Percentiles rank a stretch among this genome's conserved stretches.
Evolutionary conservation across 2,329 filamentous ascomycete species (phyloP).

Genomic region (Claviceps humidiphila): DNA sequence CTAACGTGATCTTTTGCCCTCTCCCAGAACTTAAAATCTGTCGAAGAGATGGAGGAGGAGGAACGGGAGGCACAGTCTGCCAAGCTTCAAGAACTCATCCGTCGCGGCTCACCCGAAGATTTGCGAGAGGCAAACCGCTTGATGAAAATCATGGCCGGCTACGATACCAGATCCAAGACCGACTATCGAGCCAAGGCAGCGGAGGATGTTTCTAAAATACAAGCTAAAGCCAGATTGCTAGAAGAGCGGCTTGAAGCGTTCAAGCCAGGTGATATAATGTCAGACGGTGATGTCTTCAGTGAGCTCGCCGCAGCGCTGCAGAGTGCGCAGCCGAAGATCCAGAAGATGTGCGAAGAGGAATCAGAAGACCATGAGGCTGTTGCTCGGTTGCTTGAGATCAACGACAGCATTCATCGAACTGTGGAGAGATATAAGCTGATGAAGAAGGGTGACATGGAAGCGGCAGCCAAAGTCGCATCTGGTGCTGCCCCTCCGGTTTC

Average conservation of each 20-base stretch:
- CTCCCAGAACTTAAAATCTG: conserved; percentile 75
- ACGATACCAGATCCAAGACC: conserved; percentile 87
- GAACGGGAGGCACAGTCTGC: conserved; percentile 89
- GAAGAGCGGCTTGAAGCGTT: conserved; percentile 88
- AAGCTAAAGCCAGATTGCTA: conserved; percentile 83
- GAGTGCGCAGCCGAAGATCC: conserved; percentile 94
- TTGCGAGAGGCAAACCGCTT: conserved; percentile 92
- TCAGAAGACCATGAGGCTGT: conserved; percentile 95
- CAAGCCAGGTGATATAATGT: conserved; percentile 66
- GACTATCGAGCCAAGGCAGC: conserved; percentile 97
- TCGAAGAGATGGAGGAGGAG: conserved; percentile 97
- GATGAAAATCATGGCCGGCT: conserved; percentile 99
- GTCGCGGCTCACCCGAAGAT: conserved; percentile 81
- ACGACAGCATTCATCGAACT: conserved; percentile 95
- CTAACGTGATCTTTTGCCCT: not conserved
- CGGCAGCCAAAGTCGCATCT: conserved; percentile 68
- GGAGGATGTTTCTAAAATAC: conserved; percentile 86
- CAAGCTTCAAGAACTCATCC: conserved; percentile 95
- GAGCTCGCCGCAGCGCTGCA: conserved; percentile 81
- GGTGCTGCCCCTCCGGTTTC: conserved; percentile 48
- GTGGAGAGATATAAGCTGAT: conserved; percentile 91
- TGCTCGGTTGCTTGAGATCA: conserved; percentile 89
- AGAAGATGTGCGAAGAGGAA: conserved; percentile 98
- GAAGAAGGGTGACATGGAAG: conserved; percentile 87
- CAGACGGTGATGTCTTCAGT: conserved; percentile 55